Evolutionary conservation across 768 basidiomycete species (phyloP), one percentile per base, ranked within the genome.

Genomic region (Gymnopilus dilepis): DNA sequence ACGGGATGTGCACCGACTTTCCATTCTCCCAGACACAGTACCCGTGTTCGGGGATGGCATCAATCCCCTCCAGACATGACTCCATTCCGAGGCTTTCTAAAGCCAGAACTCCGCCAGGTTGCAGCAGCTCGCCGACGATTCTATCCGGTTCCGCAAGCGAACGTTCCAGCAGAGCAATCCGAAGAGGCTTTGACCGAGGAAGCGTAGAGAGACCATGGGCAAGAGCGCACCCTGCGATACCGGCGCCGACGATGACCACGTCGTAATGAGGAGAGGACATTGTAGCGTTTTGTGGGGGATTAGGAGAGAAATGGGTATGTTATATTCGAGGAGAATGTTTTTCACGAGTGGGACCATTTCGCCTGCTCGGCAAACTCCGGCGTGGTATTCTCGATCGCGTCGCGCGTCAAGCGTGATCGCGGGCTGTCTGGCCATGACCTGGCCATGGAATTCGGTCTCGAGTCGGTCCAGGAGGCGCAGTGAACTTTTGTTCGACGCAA

Each of bases 81-180:
- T 85, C 85, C 66, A 99, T 73, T 0, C 94, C 96, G n/a, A 99
- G 85, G 37, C 84, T 76, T 59, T 84, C 77, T 45, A 99, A 77
- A 0, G 94, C 87, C 12, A 80, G 78, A 22, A 95, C 87, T 0
- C 97, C 97, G 1, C 90, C 95, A 1, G 97, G 97, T 70, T 99
- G 97, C 22, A 99, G 79, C 0, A 99, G 86, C 74, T 99, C 97
- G 24, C 97, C 97, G 33, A 99, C 97, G 66, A 99, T 99, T 17
- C 97, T 85, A 81, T 99, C 95, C 0, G 97, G 97, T 72, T 94
- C 91, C 0, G 90, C 83, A 3, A 99, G 83, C 13, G 96, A 97
- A 11, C 97, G 88, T 75, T 99, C 97, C 58, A 99, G 80, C 0
- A 98, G 78, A 17, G 90, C 90, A 65, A 98, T 88, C 21, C 87